phyloP scores from a whole-genome alignment of 139 green algal genomes.

The Edaphochlamys debaryana region DNA sequence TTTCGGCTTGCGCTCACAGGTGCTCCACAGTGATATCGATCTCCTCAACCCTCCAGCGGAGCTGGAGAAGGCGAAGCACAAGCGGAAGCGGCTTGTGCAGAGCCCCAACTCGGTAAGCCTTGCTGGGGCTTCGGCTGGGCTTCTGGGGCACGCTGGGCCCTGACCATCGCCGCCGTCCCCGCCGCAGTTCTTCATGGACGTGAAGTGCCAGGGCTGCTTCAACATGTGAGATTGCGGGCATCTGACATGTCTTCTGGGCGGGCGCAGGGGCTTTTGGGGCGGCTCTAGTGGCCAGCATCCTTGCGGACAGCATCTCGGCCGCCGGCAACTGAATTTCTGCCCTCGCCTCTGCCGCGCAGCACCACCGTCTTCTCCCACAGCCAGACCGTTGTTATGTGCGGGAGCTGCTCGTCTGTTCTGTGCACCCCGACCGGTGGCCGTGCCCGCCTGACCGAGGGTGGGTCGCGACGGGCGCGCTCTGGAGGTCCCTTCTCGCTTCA shows the following conservation, averaged over 20 bases:
- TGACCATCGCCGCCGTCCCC: constrained; percentile 72
- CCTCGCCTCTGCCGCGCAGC: constrained; percentile 71
- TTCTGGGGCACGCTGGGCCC: constrained; percentile 64
- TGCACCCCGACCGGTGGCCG: constrained; percentile 97
- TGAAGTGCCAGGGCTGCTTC: constrained; percentile 94
- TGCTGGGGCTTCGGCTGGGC: background rate
- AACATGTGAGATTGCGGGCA: constrained; percentile 86
- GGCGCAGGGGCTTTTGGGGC: too few species aligned
- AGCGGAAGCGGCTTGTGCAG: constrained; percentile 91
- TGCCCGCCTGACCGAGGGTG: constrained; percentile 94
- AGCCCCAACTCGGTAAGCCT: constrained; percentile 38
- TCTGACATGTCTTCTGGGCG: too few species aligned
- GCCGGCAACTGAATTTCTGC: too few species aligned
- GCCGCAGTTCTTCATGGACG: constrained; percentile 68
- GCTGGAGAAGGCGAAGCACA: constrained; percentile 96
- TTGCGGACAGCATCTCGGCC: too few species aligned
- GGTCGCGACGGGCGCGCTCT: background rate
- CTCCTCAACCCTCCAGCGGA: constrained; percentile 96
- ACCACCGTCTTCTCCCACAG: constrained; percentile 99
- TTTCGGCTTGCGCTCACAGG: background rate
- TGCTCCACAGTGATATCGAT: constrained; percentile 87
- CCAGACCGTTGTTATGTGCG: constrained; percentile 97
- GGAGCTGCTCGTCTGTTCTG: constrained; percentile 94
- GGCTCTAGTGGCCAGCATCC: too few species aligned
- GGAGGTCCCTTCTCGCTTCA: too few species aligned